Evolutionary conservation across 2,329 filamentous ascomycete genomes (phyloP).

Genomic region (Penicillium sp.): DNA sequence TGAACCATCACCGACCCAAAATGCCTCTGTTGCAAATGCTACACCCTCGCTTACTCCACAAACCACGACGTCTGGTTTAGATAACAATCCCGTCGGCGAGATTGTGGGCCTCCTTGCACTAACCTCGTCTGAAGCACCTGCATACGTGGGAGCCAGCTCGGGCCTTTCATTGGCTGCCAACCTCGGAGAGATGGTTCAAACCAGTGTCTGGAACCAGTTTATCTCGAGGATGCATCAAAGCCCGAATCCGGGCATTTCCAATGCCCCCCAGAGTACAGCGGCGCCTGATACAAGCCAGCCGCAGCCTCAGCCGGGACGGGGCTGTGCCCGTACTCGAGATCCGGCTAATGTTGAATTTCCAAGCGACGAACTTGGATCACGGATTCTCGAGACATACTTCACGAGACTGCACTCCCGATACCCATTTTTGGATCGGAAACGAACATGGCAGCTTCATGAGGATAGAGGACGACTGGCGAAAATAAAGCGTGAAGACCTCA

Average conservation of each 20-base stretch:
- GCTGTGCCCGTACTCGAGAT: slow-evolving; percentile 24
- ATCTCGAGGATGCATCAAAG: slow-evolving; percentile 31
- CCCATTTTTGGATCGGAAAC: slow-evolving; percentile 50
- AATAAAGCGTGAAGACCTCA: slow-evolving; percentile 36
- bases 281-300: slow-evolving; percentile 1
- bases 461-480: slow-evolving; percentile 41
- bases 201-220: slow-evolving; percentile 56
- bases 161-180: slow-evolving; percentile 52
- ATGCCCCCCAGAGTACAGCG: slow-evolving; percentile 9
- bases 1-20: slow-evolving; percentile 10
- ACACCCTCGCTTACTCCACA: slow-evolving; percentile 22
- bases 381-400: slow-evolving; percentile 49
- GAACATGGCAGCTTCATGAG: slow-evolving; percentile 48
- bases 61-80: slow-evolving; percentile 21
- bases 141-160: slow-evolving; percentile 53
- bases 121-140: slow-evolving; percentile 47
- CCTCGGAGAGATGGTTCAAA: slow-evolving; percentile 55
- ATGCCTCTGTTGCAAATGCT: slow-evolving; percentile 14
- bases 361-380: slow-evolving; percentile 46
- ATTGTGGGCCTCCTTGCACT: slow-evolving; percentile 53
- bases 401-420: slow-evolving; percentile 50
- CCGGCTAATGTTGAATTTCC: slow-evolving; percentile 46
- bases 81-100: slow-evolving; percentile 42
- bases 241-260: slow-evolving; percentile 15
- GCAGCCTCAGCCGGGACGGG: slow-evolving; percentile 16